Evolutionary conservation across 805 yeast genomes (phyloP), one percentile per base, ranked within the genome.

Genomic region (Maudiozyma pseudohumilis): DNA sequence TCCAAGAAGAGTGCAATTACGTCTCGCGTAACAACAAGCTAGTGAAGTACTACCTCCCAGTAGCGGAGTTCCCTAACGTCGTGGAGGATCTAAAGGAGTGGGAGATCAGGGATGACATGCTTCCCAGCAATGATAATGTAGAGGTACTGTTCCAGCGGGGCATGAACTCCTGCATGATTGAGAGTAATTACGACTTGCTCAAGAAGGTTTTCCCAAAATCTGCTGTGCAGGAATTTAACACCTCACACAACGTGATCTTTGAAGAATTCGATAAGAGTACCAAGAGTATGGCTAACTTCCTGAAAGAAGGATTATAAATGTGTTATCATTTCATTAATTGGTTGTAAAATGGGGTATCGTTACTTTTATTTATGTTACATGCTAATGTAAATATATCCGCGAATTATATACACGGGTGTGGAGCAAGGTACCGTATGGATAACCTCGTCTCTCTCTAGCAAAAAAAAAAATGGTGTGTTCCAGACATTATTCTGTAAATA

Each of bases 91-190:
- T 52, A 11, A 48, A 48, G 34, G 37, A 31, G 2, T 54, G 59
- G 53, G 58, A 57, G 5, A 23, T 33, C 5, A 44, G 39, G 4
- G 31, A 34, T 12, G 43, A 36, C 3, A 40, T 38, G 16, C 33
- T 22, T 7, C 5, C 17, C 6, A 19, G 7, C 12, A 41, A 49
- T 8, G 34, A 42, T 6, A 56, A 55, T 21, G 66, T 27, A 6
- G 28, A 69, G 1, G 63, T 66, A 2, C 43, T 69, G 29, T 66
- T 74, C 34, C 53, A 74, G 49, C 63, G 64, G 39, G 79, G 71
- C 3, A 39, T 51, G 13, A 40, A 59, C 12, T 70, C 77, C 2
- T 49, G 54, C 0, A 68, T 74, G 39, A 63, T 75, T 12, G 50
- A 48, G 12, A 58, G 57, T 3, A 43, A 61, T 32, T 33, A 57